Evolutionary conservation across 768 basidiomycete genomes (phyloP).

Genomic region (Leccinum disarticulatum): DNA sequence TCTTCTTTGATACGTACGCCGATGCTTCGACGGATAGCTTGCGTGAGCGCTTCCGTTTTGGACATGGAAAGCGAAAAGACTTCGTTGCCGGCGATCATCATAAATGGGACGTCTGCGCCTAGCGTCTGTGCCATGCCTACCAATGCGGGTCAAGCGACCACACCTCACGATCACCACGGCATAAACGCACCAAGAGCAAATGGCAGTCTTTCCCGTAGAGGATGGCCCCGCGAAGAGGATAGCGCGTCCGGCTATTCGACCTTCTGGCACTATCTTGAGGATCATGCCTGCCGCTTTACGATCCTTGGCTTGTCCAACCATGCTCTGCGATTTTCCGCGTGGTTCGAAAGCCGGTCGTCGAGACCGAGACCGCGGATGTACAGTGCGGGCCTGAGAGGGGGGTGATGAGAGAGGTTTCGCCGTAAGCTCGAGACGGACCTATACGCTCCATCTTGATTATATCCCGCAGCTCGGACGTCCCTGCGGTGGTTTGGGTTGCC

Average conservation of each 20-base stretch:
- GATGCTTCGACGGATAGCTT: constrained; percentile 93
- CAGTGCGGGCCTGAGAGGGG: constrained; percentile 66
- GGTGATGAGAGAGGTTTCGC: background rate
- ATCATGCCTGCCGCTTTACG: constrained; percentile 98
- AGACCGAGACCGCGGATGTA: constrained; percentile 96
- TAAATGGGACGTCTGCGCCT: constrained; percentile 94
- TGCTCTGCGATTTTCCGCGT: constrained; percentile 84
- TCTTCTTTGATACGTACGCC: constrained; percentile 98
- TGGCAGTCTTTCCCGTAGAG: constrained; percentile 96
- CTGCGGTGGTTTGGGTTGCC: constrained; percentile 76
- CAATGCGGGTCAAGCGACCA: background rate
- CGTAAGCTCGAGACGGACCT: constrained; percentile 35
- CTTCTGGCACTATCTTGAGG: constrained; percentile 96
- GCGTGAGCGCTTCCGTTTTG: constrained; percentile 96
- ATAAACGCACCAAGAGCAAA: constrained; percentile 69
- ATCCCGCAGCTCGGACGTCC: constrained; percentile 77
- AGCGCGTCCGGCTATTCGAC: constrained; percentile 90
- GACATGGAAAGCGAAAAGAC: constrained; percentile 98
- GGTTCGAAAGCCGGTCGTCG: constrained; percentile 86
- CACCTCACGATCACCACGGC: background rate
- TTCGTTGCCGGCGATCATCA: constrained; percentile 96
- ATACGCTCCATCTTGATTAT: constrained; percentile 94
- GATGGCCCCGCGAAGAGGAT: constrained; percentile 98
- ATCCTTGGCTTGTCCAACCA: constrained; percentile 96
- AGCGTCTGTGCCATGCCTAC: constrained; percentile 94